phyloP scores from a whole-genome alignment of 78 protist species.

The Chrysochromulina parva region DNA sequence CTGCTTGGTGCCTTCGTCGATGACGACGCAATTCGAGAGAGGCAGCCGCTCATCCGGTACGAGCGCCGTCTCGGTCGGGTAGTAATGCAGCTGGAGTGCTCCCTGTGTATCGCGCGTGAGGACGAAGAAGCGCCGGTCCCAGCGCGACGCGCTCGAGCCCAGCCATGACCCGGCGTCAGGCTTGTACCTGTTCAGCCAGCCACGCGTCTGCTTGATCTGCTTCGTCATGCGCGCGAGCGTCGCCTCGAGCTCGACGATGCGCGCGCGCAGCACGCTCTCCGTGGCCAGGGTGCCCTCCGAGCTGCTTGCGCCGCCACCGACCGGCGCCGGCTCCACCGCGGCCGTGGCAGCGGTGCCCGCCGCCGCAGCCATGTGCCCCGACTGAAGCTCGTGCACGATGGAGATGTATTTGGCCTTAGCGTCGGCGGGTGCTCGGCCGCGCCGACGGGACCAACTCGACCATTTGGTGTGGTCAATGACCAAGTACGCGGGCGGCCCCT shows the following conservation, averaged over 20 bases:
- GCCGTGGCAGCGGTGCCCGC: no score
- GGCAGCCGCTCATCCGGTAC: not conserved
- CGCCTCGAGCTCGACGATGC: not conserved
- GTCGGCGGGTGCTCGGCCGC: no score
- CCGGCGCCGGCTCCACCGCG: no score
- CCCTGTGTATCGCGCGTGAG: not conserved
- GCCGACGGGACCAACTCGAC: no score
- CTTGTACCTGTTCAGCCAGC: not conserved
- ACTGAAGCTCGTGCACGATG: no score
- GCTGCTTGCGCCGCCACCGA: no score
- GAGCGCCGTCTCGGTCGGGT: not conserved
- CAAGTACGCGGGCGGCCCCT: no score
- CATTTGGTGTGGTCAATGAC: no score
- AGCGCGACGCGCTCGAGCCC: not conserved
- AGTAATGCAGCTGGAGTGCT: not conserved
- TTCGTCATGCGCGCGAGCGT: not conserved
- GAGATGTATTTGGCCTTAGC: no score
- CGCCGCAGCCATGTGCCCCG: no score
- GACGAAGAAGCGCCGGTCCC: not conserved
- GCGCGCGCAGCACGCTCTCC: not conserved
- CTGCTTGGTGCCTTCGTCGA: not conserved
- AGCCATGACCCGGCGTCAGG: not conserved
- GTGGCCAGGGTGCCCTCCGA: not conserved
- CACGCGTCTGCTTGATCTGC: not conserved
- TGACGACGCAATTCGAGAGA: not conserved